These are phyloP conservation scores for Crucibulum cyathiforme DNA, from an alignment of 1,284 basidiomycete species.

Conservation along the genomic window DNA sequence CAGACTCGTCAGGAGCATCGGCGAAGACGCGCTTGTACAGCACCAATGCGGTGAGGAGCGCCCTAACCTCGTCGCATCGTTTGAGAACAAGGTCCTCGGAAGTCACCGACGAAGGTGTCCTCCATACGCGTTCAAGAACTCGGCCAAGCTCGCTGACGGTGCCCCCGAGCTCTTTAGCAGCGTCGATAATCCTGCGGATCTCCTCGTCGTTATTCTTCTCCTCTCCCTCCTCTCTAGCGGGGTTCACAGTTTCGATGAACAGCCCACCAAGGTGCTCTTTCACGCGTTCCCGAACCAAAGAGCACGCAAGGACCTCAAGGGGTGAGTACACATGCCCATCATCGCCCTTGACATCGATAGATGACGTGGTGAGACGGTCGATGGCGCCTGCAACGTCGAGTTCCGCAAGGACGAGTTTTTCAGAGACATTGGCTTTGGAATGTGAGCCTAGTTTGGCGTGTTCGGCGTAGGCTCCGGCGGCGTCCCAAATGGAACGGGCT, in stretches of 20 bases:
- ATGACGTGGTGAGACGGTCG: conserved; percentile 35
- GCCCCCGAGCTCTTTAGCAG: conserved; percentile 67
- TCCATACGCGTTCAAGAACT: conserved; percentile 60
- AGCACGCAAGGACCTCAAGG: conserved; percentile 55
- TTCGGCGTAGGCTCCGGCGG: conserved; percentile 32
- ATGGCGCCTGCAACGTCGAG: conserved; percentile 58
- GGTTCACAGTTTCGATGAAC: conserved; percentile 56
- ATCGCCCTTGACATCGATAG: conserved; percentile 13
- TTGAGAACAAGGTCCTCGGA: conserved; percentile 36
- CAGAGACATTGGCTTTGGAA: conserved; percentile 36
- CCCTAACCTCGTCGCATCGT: conserved; percentile 45
- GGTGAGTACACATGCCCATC: conserved; percentile 39
- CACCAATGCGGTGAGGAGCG: conserved; percentile 60
- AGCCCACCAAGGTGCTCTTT: conserved; percentile 54
- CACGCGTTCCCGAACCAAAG: conserved; percentile 55
- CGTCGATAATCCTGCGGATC: conserved; percentile 55
- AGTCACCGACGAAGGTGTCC: conserved; percentile 6
- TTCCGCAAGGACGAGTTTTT: conserved; percentile 59
- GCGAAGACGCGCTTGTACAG: conserved; percentile 66
- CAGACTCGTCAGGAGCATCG: conserved; percentile 31
- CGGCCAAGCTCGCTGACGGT: conserved; percentile 56
- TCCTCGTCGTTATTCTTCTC: conserved; percentile 43
- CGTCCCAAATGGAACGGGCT: conserved; percentile 50
- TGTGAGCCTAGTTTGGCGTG: background rate
- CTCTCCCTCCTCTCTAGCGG: conserved; percentile 7